These are phyloP conservation scores for Sphagnum magellanicum DNA, from an alignment of 228 moss, liverwort and hornwort genomes.

Conservation along the genomic window DNA sequence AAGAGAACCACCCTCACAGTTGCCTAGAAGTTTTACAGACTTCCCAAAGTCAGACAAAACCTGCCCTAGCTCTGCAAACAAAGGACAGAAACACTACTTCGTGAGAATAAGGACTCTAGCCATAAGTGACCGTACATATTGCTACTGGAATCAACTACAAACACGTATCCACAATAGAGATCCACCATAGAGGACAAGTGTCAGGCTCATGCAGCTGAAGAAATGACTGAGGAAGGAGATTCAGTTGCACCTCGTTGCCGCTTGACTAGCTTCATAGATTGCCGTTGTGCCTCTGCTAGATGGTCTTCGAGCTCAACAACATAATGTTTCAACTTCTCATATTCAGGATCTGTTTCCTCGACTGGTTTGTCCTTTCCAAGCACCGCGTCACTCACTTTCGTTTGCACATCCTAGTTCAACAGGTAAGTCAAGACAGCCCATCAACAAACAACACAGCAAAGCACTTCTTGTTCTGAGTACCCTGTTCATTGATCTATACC, in stretches of 20 bases:
- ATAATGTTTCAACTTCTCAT: constrained; percentile 88
- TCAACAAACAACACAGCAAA: no score
- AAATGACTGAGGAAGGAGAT: constrained; percentile 1
- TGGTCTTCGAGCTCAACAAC: constrained; percentile 89
- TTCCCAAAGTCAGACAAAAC: constrained; percentile 81
- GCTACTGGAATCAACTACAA: no score
- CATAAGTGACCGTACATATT: no score
- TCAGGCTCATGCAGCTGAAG: neutral
- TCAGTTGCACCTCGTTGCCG: constrained; percentile 65
- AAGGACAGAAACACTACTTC: no score
- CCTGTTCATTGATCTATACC: no score
- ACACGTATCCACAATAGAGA: no score
- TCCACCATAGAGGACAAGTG: no score
- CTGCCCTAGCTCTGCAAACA: constrained; percentile 71
- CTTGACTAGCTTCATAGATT: constrained; percentile 92
- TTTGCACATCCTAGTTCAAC: constrained; percentile 68
- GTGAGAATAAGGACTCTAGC: no score
- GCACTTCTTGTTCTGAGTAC: no score
- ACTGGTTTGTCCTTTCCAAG: constrained; percentile 92
- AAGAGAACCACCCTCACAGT: constrained; percentile 66
- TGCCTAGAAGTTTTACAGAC: constrained; percentile 70
- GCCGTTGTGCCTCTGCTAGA: constrained; percentile 85
- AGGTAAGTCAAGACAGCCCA: no score
- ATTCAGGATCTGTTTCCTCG: constrained; percentile 85
- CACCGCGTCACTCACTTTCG: constrained; percentile 93